These are phyloP conservation scores for Phytophthora pinifolia DNA, from an alignment of 352 stramenopile species.

Conservation along the genomic window DNA sequence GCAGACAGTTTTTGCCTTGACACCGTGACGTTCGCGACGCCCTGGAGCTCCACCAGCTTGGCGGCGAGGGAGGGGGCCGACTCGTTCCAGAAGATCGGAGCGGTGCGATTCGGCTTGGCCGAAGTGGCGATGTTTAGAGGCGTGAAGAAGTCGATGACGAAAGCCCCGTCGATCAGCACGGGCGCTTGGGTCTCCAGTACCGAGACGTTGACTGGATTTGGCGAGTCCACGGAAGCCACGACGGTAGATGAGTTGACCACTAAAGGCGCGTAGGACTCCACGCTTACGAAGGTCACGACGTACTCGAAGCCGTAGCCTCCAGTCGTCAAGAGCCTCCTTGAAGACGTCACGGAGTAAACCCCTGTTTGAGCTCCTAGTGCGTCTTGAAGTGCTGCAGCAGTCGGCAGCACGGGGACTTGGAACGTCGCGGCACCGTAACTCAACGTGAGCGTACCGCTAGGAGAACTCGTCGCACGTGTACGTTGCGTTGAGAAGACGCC, in stretches of 20 bases:
- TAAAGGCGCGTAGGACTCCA: slow-evolving; percentile 46
- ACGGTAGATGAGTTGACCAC: slow-evolving; percentile 18
- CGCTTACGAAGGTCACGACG: slow-evolving; percentile 51
- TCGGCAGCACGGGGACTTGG: slow-evolving; percentile 19
- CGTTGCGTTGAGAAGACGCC: slow-evolving; percentile 30
- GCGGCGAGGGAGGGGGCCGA: slow-evolving; percentile 22
- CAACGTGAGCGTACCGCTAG: slow-evolving; percentile 39
- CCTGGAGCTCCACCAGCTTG: slow-evolving; percentile 47
- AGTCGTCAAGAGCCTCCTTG: slow-evolving; percentile 14
- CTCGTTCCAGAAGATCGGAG: slow-evolving; percentile 57
- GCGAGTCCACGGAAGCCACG: slow-evolving; percentile 11
- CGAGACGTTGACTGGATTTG: slow-evolving; percentile 9
- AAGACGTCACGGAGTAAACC: slow-evolving; percentile 38
- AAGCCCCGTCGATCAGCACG: slow-evolving; percentile 46
- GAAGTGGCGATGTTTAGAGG: slow-evolving; percentile 40
- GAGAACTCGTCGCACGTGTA: slow-evolving; percentile 14
- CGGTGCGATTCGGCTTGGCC: slow-evolving; percentile 23
- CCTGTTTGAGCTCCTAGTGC: slow-evolving; percentile 30
- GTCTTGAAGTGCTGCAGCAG: slow-evolving; percentile 31
- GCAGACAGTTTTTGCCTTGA: slow-evolving; percentile 35
- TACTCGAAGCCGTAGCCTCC: slow-evolving; percentile 49
- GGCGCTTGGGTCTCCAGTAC: slow-evolving; percentile 37
- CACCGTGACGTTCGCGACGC: slow-evolving; percentile 54
- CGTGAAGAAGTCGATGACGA: slow-evolving; percentile 48
- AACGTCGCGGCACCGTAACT: slow-evolving; percentile 41